A percentile compares a stretch with the other conserved stretches of the same genome.
Evolutionary conservation across 208 protist genomes (phyloP).

Genomic region (Trypanosoma scelopori): DNA sequence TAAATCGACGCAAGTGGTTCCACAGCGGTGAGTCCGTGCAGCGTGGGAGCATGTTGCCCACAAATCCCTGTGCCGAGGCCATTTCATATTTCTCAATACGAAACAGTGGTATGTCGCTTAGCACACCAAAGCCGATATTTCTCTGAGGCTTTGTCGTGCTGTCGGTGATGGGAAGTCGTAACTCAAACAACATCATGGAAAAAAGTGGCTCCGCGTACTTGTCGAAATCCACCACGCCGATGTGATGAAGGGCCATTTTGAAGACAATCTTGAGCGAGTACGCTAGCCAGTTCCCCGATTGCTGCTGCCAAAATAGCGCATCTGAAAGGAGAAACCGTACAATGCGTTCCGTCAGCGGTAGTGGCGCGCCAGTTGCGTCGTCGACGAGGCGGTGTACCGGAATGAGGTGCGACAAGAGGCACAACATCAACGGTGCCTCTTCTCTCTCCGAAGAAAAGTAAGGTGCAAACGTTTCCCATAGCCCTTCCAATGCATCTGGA

Average conservation of each 20-base stretch:
- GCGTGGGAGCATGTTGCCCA: constrained; percentile 29
- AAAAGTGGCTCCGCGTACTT: constrained; percentile 75
- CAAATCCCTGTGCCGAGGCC: constrained; percentile 7
- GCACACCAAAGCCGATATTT: constrained; percentile 12
- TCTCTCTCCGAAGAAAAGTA: constrained; percentile 27
- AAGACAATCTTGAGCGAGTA: constrained; percentile 37
- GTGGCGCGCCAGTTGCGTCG: constrained; percentile 9
- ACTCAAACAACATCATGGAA: constrained; percentile 38
- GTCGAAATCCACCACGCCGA: constrained; percentile 49
- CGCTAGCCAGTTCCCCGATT: constrained; percentile 33
- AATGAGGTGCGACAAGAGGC: constrained; percentile 32
- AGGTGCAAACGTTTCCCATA: constrained; percentile 55
- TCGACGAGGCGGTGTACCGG: constrained; percentile 27
- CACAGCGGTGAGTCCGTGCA: constrained; percentile 57
- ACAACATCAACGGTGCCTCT: constrained; percentile 28
- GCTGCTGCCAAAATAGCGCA: constrained; percentile 35
- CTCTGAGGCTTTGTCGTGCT: neutral
- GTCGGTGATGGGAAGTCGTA: constrained; percentile 40
- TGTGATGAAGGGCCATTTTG: constrained; percentile 35
- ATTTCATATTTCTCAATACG: constrained; percentile 16
- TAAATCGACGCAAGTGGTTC: constrained; percentile 76
- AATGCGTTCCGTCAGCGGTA: constrained; percentile 31
- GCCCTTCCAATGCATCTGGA: constrained; percentile 36
- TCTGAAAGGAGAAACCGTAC: constrained; percentile 57
- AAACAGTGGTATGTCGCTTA: constrained; percentile 24